These are phyloP conservation scores for Ogataea pini DNA, from an alignment of 805 yeast genomes.

Conservation along the genomic window DNA sequence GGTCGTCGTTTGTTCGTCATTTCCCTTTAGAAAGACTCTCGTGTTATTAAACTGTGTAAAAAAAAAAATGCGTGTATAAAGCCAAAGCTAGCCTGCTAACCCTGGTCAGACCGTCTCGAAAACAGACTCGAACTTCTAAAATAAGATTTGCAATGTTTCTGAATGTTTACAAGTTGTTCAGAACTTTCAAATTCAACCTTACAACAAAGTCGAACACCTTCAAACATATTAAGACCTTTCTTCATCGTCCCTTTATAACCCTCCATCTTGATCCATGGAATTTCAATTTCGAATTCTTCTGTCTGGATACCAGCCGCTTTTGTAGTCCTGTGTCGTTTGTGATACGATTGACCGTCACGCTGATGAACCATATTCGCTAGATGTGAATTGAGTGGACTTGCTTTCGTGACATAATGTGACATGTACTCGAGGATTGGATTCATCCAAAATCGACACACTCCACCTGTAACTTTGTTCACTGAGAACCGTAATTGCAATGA, in stretches of 20 bases:
- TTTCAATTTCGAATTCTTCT: constrained; percentile 4
- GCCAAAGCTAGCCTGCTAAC: constrained; percentile 2
- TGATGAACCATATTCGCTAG: constrained; percentile 2
- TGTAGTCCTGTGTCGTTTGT: constrained; percentile 2
- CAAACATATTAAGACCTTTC: constrained; percentile 56
- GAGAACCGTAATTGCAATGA: constrained; percentile 14
- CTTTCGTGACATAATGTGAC: constrained; percentile 4
- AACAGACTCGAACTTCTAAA: constrained; percentile 3
- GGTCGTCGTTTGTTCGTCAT: too few species aligned
- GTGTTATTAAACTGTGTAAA: not conserved
- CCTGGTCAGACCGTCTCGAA: constrained; percentile 3
- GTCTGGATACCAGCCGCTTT: constrained; percentile 1
- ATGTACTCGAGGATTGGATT: constrained; percentile 19
- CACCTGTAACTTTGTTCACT: constrained; percentile 9
- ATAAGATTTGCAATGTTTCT: constrained; percentile 3
- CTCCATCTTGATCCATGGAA: constrained; percentile 57
- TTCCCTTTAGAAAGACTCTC: too few species aligned
- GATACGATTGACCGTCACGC: constrained; percentile 8
- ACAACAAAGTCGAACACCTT: constrained; percentile 37
- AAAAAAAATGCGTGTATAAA: not conserved
- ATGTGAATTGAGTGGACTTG: constrained; percentile 1
- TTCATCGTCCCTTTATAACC: constrained; percentile 64
- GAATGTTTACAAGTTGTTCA: constrained; percentile 6
- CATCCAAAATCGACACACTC: constrained; percentile 20
- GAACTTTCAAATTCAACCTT: constrained; percentile 9